Evolutionary conservation across 2,329 filamentous ascomycete genomes (phyloP).

Genomic region (Alternaria gaisen): DNA sequence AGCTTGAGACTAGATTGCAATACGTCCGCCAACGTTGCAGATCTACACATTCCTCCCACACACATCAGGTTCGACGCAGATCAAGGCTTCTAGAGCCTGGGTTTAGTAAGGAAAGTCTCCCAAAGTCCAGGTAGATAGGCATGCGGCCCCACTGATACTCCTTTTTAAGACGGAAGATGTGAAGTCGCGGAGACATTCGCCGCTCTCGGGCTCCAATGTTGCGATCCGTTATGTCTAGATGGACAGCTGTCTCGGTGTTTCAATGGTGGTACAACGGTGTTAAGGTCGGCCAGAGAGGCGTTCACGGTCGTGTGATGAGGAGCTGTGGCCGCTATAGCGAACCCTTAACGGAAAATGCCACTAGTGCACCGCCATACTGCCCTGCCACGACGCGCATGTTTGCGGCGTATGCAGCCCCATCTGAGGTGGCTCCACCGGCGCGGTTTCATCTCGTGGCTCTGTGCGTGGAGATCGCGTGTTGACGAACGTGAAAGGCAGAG

Average conservation of each 20-base stretch:
- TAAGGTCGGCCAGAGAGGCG: neutral
- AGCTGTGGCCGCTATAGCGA: neutral
- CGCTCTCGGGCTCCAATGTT: neutral
- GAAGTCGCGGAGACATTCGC: neutral
- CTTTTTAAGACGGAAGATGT: neutral
- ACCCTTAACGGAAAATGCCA: slow-evolving; percentile 1
- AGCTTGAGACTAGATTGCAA: neutral
- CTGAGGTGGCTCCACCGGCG: neutral
- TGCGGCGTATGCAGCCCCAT: neutral
- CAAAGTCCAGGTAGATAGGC: neutral
- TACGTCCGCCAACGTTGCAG: neutral
- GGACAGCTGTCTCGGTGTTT: slow-evolving; percentile 1
- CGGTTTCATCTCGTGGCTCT: slow-evolving; percentile 2
- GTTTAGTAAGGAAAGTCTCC: neutral
- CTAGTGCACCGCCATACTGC: slow-evolving; percentile 6
- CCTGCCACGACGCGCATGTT: slow-evolving; percentile 2
- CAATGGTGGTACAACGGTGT: slow-evolving; percentile 3
- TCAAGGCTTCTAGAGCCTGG: neutral
- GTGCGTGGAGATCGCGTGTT: neutral
- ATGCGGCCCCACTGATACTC: slow-evolving; percentile 2
- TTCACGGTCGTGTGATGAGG: slow-evolving; percentile 3
- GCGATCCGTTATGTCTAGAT: neutral
- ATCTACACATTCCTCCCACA: neutral
- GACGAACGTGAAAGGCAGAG: neutral
- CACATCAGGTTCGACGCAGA: neutral